These are phyloP conservation scores for Ogataea naganishii DNA, from an alignment of 805 yeast genomes.

Conservation along the genomic window DNA sequence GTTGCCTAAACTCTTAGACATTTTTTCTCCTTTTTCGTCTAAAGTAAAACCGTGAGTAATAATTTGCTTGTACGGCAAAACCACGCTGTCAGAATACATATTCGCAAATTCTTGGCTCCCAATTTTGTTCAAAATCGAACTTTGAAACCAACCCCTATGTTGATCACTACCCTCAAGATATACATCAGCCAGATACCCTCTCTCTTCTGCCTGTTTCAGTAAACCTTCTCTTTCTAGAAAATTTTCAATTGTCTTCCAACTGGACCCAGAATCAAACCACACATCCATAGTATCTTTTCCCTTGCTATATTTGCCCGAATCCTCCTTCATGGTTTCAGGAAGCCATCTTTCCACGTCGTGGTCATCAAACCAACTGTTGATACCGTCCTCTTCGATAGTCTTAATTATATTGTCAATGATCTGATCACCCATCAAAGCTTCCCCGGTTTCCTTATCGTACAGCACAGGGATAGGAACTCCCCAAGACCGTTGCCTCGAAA, in stretches of 20 bases:
- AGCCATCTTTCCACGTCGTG: slow-evolving; percentile 58
- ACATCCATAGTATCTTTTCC: slow-evolving; percentile 96
- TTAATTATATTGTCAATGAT: slow-evolving; percentile 50
- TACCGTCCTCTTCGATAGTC: slow-evolving; percentile 50
- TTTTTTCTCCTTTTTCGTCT: slow-evolving; percentile 78
- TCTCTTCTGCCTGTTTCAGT: slow-evolving; percentile 19
- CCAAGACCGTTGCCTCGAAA: slow-evolving; percentile 93
- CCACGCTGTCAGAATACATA: slow-evolving; percentile 6
- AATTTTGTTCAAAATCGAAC: slow-evolving; percentile 74
- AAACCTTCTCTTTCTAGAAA: slow-evolving; percentile 28
- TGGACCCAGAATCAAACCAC: slow-evolving; percentile 97
- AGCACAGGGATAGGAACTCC: slow-evolving; percentile 96
- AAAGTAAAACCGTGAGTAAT: slow-evolving; percentile 92
- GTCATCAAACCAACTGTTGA: slow-evolving; percentile 70
- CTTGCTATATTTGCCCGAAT: slow-evolving; percentile 40
- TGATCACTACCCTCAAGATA: slow-evolving; percentile 97
- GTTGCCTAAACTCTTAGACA: slow-evolving; percentile 93
- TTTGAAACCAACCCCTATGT: slow-evolving; percentile 99
- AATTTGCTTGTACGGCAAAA: slow-evolving; percentile 59
- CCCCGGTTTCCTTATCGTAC: slow-evolving; percentile 51
- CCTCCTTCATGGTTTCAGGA: slow-evolving; percentile 39
- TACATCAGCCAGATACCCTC: slow-evolving; percentile 59
- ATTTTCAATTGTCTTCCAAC: slow-evolving; percentile 61
- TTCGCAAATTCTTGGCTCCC: slow-evolving; percentile 28
- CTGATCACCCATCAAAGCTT: slow-evolving; percentile 49